phyloP scores from a whole-genome alignment of 495 filamentous ascomycete genomes.

The Neurospora hispaniola region DNA sequence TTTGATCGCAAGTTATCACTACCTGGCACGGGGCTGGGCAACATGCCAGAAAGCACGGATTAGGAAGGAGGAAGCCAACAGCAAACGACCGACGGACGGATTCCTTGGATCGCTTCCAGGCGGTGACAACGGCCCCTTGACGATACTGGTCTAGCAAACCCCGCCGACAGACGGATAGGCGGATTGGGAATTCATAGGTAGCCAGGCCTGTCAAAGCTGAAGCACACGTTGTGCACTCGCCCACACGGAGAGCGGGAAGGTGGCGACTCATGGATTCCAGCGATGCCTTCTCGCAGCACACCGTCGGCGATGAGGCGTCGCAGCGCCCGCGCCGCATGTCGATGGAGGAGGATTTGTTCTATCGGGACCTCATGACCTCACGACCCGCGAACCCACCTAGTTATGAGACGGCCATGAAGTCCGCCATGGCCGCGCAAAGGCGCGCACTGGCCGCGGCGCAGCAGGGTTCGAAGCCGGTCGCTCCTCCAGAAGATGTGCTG shows the following conservation, averaged over 20 bases:
- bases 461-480: not conserved
- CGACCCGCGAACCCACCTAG: conserved; percentile 26
- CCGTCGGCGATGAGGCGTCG: conserved; percentile 16
- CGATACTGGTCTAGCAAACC: not conserved
- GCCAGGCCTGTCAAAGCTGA: not conserved
- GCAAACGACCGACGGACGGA: not conserved
- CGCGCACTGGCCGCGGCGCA: conserved; percentile 11
- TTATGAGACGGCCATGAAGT: conserved; percentile 26
- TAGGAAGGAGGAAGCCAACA: conserved; percentile 15
- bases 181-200: not conserved
- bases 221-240: not conserved
- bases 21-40: conserved; percentile 9
- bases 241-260: not conserved
- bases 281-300: conserved; percentile 26
- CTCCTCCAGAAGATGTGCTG: conserved; percentile 25
- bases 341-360: conserved; percentile 31
- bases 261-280: conserved; percentile 3
- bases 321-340: conserved; percentile 26
- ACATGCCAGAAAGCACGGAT: conserved; percentile 15
- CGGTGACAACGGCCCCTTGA: conserved; percentile 1
- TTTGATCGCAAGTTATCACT: not conserved
- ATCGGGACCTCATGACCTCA: conserved; percentile 25
- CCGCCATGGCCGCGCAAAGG: conserved; percentile 23
- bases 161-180: not conserved
- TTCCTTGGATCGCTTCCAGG: not conserved